Conservation (phyloP, 257 asterid genomes). For the Rehmannia glutinosa region DNA sequence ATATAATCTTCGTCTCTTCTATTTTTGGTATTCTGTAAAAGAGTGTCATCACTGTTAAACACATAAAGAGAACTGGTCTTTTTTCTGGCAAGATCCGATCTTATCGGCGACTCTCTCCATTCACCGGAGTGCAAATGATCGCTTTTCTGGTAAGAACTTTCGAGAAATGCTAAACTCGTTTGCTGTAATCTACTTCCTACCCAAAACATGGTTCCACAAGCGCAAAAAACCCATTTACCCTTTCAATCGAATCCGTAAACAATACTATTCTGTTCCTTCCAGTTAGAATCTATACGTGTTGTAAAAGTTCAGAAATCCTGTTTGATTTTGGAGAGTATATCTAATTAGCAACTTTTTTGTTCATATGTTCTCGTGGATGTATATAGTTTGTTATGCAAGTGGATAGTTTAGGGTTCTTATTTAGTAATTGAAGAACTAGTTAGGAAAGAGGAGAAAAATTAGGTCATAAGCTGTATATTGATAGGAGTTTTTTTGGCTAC, state of each 20-base stretch:
- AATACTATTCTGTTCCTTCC: background rate
- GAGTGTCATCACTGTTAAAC: constrained; percentile 9
- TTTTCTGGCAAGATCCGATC: constrained; percentile 33
- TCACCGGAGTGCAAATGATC: constrained; percentile 17
- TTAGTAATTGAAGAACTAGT: too few relatives aligned
- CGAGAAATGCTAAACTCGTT: constrained; percentile 47
- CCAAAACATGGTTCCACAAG: constrained; percentile 50
- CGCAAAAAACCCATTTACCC: constrained; percentile 27
- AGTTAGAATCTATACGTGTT: background rate
- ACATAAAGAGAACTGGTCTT: constrained; percentile 5
- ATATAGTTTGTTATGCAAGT: background rate
- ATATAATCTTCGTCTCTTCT: too few relatives aligned
- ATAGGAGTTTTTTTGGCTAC: too few relatives aligned
- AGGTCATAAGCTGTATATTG: too few relatives aligned
- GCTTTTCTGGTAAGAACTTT: constrained; percentile 16
- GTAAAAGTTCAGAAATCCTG: too few relatives aligned
- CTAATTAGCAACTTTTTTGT: background rate
- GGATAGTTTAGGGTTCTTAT: background rate
- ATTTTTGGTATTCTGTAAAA: too few relatives aligned
- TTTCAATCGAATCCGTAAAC: constrained; percentile 10
- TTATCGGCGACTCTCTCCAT: constrained; percentile 16
- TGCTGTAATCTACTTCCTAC: constrained; percentile 27
- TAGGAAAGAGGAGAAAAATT: too few relatives aligned
- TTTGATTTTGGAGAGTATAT: too few relatives aligned
- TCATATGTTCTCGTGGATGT: background rate